A percentile compares a stretch with the other conserved stretches of the same genome.
Conservation (phyloP, 176 grass and related monocot species). For the Eragrostis curvula region DNA sequence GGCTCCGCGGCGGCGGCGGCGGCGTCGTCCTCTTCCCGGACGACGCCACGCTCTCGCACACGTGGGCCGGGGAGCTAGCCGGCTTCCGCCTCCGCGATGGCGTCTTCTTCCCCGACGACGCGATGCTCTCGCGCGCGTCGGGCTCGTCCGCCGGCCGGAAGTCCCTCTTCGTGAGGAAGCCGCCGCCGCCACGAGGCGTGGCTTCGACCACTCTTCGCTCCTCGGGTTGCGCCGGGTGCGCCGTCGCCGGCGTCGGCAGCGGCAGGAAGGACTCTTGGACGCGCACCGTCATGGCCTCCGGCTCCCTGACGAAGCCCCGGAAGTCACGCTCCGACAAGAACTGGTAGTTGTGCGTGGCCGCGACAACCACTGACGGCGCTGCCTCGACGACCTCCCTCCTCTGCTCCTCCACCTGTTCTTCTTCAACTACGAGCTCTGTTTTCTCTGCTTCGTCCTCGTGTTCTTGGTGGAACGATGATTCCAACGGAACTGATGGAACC, state of each 20-base stretch:
- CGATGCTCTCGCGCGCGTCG: background rate
- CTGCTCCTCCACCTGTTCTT: constrained; percentile 6
- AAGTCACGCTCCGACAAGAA: constrained; percentile 77
- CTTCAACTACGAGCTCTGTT: constrained; percentile 27
- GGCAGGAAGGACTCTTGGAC: constrained; percentile 59
- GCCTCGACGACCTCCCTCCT: constrained; percentile 5
- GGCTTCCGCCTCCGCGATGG: constrained; percentile 22
- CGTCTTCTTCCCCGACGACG: constrained; percentile 30
- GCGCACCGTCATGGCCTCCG: constrained; percentile 70
- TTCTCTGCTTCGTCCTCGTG: constrained; percentile 31
- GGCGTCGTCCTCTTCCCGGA: constrained; percentile 19
- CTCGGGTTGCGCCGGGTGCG: constrained; percentile 12
- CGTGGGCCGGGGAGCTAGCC: background rate
- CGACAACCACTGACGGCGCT: constrained; percentile 10
- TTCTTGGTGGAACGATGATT: background rate
- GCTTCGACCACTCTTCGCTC: constrained; percentile 33
- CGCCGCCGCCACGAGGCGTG: background rate
- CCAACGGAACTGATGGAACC: background rate
- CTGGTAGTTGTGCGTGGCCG: constrained; percentile 62
- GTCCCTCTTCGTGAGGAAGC: constrained; percentile 27
- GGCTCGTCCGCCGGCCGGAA: constrained; percentile 40
- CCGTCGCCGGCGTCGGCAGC: background rate
- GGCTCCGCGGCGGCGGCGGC: background rate
- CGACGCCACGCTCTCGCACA: constrained; percentile 26
- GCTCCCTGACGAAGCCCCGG: constrained; percentile 66